phyloP scores from a whole-genome alignment of 257 asterid species.

The Solanum neorickii region DNA sequence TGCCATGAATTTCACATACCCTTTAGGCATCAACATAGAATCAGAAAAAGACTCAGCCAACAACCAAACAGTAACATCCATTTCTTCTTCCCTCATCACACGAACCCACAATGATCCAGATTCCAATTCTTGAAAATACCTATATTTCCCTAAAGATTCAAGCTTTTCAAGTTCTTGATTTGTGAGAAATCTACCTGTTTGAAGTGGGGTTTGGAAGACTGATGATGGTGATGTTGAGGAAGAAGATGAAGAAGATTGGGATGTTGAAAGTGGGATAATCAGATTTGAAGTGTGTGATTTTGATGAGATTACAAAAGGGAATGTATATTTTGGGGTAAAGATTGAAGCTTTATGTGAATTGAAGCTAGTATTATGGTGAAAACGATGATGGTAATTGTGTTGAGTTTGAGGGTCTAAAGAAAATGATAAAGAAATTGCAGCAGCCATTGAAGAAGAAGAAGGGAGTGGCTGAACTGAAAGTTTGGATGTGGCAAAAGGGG shows the following conservation, averaged over 20 bases:
- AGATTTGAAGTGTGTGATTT: conserved; percentile 13
- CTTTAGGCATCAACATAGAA: conserved; percentile 59
- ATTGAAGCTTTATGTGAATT: conserved; percentile 7
- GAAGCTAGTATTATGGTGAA: conserved; percentile 20
- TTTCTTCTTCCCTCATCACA: conserved; percentile 69
- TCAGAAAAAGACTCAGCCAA: conserved; percentile 84
- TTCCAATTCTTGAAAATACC: conserved; percentile 54
- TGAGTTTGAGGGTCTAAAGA: conserved; percentile 26
- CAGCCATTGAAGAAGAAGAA: conserved; percentile 26
- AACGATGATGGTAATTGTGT: conserved; percentile 12
- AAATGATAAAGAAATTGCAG: conserved; percentile 34
- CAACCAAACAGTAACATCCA: conserved; percentile 54
- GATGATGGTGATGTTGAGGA: background rate
- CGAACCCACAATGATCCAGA: conserved; percentile 68
- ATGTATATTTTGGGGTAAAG: conserved; percentile 29
- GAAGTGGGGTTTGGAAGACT: conserved; percentile 31
- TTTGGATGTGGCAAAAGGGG: background rate
- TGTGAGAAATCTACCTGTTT: conserved; percentile 44
- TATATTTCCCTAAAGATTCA: conserved; percentile 35
- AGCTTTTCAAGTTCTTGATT: conserved; percentile 59
- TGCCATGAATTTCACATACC: conserved; percentile 55
- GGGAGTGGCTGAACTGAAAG: background rate
- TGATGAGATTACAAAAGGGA: conserved; percentile 35
- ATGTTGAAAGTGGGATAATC: conserved; percentile 31
- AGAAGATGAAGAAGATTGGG: conserved; percentile 44